These are phyloP conservation scores for Populus hybrid DNA, from an alignment of 441 rosid genomes.

Conservation along the genomic window DNA sequence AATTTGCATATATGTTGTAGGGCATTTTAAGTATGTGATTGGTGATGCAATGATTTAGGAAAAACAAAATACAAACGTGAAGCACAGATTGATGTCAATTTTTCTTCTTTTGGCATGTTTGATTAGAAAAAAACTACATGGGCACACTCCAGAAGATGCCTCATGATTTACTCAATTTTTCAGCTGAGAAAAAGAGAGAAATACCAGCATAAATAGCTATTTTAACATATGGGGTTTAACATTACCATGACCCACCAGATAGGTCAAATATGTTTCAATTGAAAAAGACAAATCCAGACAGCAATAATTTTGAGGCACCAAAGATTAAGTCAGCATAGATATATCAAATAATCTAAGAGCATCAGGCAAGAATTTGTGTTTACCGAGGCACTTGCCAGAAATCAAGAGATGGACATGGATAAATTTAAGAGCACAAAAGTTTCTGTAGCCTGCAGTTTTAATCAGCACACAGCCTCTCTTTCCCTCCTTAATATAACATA, in stretches of 20 bases:
- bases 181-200: not conserved
- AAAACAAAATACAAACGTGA: not conserved
- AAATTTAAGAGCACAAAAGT: not conserved
- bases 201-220: not conserved
- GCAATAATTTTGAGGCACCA: not conserved
- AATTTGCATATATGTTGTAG: not conserved
- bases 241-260: not conserved
- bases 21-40: not conserved
- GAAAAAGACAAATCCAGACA: not conserved
- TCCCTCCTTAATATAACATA: not conserved
- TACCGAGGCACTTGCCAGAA: not conserved
- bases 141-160: not conserved
- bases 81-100: not conserved
- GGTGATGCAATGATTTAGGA: not conserved
- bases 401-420: not conserved
- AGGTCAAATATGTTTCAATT: not conserved
- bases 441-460: not conserved
- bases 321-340: not conserved
- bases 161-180: not conserved
- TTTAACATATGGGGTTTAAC: not conserved
- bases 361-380: not conserved
- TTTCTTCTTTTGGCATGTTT: not conserved
- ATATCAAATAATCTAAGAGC: not conserved
- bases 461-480: not conserved
- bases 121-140: not conserved